A percentile compares a stretch with the other conserved stretches of the same genome.
phyloP scores from a whole-genome alignment of 2,329 filamentous ascomycete species.

The Diplodia corticola region DNA sequence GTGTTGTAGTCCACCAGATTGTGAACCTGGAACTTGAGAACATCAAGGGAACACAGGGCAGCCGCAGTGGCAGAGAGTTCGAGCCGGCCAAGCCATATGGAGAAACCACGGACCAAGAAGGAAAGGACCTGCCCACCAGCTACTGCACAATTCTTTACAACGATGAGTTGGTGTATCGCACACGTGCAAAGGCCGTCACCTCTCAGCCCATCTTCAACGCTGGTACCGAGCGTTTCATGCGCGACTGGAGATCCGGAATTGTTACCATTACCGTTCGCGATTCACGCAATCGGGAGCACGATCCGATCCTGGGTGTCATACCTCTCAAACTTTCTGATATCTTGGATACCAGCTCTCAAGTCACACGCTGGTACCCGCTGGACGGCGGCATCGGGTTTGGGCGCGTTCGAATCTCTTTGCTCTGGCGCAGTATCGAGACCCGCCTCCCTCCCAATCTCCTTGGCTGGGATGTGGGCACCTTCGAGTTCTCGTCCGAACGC shows the following conservation, averaged over 20 bases:
- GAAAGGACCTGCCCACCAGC: conserved; percentile 77
- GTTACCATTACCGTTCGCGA: conserved; percentile 88
- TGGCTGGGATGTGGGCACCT: conserved; percentile 94
- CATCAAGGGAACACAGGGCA: conserved; percentile 79
- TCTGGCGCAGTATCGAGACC: conserved; percentile 88
- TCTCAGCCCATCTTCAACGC: conserved; percentile 97
- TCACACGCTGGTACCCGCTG: conserved; percentile 92
- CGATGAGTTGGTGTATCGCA: conserved; percentile 87
- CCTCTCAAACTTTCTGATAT: conserved; percentile 85
- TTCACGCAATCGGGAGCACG: conserved; percentile 84
- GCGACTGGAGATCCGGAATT: conserved; percentile 88
- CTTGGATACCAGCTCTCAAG: conserved; percentile 82
- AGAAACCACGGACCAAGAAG: conserved; percentile 81
- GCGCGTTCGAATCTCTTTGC: conserved; percentile 79
- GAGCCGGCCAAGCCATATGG: conserved; percentile 84
- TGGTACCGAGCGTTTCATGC: conserved; percentile 87
- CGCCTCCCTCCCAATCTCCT: conserved; percentile 80
- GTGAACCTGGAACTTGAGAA: conserved; percentile 93
- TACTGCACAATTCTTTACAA: conserved; percentile 94
- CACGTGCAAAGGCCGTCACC: conserved; percentile 88
- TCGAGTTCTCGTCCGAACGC: conserved; percentile 75
- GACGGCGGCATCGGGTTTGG: conserved; percentile 92
- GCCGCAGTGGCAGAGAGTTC: conserved; percentile 80
- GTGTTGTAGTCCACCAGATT: conserved; percentile 87
- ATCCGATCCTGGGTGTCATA: conserved; percentile 90